Percentiles rank a stretch among this genome's conserved stretches.
phyloP scores from a whole-genome alignment of 2,329 filamentous ascomycete species.

The Fusarium irregulare region DNA sequence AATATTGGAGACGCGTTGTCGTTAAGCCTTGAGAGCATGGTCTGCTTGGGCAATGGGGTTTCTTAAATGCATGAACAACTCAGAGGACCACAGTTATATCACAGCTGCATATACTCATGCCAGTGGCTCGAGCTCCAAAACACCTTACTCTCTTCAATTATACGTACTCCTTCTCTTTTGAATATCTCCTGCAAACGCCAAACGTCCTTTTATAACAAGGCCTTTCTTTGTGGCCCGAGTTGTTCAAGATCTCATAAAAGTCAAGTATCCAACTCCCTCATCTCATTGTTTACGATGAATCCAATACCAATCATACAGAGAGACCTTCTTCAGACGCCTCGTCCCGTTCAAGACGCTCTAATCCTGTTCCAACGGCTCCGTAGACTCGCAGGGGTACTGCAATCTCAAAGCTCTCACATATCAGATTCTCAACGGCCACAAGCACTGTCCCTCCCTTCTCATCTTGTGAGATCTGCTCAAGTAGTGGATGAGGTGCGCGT shows the following conservation, averaged over 20 bases:
- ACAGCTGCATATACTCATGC: slow-evolving; percentile 20
- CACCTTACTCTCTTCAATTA: slow-evolving; percentile 18
- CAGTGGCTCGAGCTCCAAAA: slow-evolving; percentile 15
- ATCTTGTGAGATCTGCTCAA: slow-evolving; percentile 83
- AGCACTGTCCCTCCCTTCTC: slow-evolving; percentile 79
- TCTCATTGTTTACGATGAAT: slow-evolving; percentile 13
- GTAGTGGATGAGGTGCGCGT: slow-evolving; percentile 59
- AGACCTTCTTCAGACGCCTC: slow-evolving; percentile 62
- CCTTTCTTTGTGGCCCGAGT: slow-evolving; percentile 20
- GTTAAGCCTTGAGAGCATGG: background rate
- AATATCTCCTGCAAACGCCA: slow-evolving; percentile 28
- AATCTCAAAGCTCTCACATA: slow-evolving; percentile 92
- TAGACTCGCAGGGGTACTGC: slow-evolving; percentile 87
- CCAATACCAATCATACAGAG: slow-evolving; percentile 49
- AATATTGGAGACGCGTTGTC: slow-evolving; percentile 5
- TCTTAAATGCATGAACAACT: slow-evolving; percentile 11
- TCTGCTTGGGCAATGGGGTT: background rate
- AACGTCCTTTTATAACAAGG: slow-evolving; percentile 16
- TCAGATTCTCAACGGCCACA: slow-evolving; percentile 80
- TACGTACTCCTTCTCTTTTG: slow-evolving; percentile 26
- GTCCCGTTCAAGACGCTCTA: slow-evolving; percentile 67
- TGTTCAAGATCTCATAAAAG: slow-evolving; percentile 12
- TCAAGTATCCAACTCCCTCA: slow-evolving; percentile 32
- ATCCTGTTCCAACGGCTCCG: slow-evolving; percentile 67
- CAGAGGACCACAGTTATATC: slow-evolving; percentile 13